Evolutionary conservation across 345 rosid genomes (phyloP).

Genomic region (Brassica rapa): DNA sequence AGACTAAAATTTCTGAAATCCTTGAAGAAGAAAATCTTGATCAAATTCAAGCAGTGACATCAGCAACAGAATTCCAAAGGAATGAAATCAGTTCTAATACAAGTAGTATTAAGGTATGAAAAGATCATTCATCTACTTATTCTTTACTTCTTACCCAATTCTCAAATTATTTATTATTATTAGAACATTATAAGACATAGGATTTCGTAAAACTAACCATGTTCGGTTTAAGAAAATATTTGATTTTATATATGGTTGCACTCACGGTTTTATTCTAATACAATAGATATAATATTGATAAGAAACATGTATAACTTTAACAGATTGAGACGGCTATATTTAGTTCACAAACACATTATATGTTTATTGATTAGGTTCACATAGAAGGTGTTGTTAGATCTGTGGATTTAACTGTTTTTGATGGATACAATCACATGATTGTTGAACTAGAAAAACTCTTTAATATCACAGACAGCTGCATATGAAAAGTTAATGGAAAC

Average conservation of each 20-base stretch:
- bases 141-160: background rate
- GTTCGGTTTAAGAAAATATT: background rate
- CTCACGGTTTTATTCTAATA: background rate
- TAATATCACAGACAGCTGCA: too few species aligned
- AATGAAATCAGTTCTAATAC: conserved; percentile 41
- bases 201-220: background rate
- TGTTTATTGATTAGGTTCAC: too few species aligned
- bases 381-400: too few species aligned
- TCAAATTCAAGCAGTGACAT: conserved; percentile 15
- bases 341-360: too few species aligned
- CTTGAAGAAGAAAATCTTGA: conserved; percentile 26
- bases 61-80: conserved; percentile 39
- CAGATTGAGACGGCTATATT: too few species aligned
- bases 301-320: background rate
- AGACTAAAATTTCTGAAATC: conserved; percentile 24
- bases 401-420: too few species aligned
- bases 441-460: too few species aligned
- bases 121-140: background rate
- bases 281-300: background rate
- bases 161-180: too few species aligned
- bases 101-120: conserved; percentile 59
- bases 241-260: background rate
- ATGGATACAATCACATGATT: too few species aligned
- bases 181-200: background rate
- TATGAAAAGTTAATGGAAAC: too few species aligned